Evolutionary conservation across 148 eudicot genomes (phyloP).

Genomic region (Nyssa sinensis): DNA sequence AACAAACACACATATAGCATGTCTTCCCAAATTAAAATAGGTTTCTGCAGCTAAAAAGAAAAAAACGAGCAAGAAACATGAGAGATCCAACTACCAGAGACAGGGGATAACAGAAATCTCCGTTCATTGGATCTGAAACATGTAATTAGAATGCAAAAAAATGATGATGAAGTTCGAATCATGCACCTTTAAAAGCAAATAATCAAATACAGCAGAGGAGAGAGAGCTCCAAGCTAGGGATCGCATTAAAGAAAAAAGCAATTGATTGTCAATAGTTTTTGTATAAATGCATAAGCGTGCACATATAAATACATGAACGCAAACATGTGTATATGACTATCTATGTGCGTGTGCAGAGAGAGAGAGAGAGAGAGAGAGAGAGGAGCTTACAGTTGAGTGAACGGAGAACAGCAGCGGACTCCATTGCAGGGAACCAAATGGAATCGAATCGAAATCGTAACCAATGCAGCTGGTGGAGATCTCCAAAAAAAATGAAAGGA

Average conservation of each 20-base stretch:
- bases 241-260: not conserved
- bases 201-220: not conserved
- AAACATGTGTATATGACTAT: not conserved
- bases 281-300: not conserved
- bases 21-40: too few relatives aligned
- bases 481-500: too few relatives aligned
- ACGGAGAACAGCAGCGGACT: conserved; percentile 19
- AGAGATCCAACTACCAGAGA: too few relatives aligned
- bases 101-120: too few relatives aligned
- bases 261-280: not conserved
- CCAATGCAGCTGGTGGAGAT: not conserved
- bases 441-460: not conserved
- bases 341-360: not conserved
- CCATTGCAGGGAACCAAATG: not conserved
- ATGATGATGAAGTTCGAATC: not conserved
- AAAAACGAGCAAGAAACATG: not conserved
- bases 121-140: not conserved
- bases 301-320: not conserved
- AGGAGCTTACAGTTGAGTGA: conserved; percentile 10
- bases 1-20: too few relatives aligned
- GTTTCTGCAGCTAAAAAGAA: too few relatives aligned
- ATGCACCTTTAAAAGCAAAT: not conserved
- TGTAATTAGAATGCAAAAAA: not conserved
- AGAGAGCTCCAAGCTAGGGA: not conserved
- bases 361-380: not conserved